Percentiles rank a stretch among this genome's conserved stretches.
Evolutionary conservation across 2,329 filamentous ascomycete genomes (phyloP).

Genomic region (Colletotrichum sublineola): DNA sequence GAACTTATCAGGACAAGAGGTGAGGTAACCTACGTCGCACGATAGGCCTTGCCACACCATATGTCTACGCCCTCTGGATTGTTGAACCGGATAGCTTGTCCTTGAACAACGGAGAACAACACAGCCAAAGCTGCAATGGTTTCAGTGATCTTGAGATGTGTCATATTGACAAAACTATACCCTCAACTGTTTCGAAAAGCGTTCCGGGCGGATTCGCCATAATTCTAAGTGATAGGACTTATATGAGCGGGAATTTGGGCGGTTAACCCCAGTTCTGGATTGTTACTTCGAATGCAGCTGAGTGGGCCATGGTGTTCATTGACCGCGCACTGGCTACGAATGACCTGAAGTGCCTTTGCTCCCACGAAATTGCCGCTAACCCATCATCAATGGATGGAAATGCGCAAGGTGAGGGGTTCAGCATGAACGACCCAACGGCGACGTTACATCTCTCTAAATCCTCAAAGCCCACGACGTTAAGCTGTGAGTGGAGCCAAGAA

Average conservation of each 20-base stretch:
- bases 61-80: conserved; percentile 38
- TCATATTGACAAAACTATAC: not conserved
- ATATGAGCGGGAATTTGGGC: conserved; percentile 7
- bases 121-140: conserved; percentile 6
- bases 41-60: conserved; percentile 40
- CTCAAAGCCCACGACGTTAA: not conserved
- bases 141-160: not conserved
- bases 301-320: not conserved
- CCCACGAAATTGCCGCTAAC: not conserved
- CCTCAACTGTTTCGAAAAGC: not conserved
- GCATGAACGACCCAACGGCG: conserved; percentile 7
- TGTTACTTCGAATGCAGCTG: conserved; percentile 4
- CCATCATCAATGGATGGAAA: conserved; percentile 6
- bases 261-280: not conserved
- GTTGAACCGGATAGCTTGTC: conserved; percentile 34
- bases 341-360: not conserved
- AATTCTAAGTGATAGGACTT: not conserved
- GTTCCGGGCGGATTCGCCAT: not conserved
- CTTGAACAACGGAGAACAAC: not conserved
- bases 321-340: not conserved
- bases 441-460: conserved; percentile 38
- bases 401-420: conserved; percentile 6
- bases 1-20: not conserved
- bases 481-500: not conserved
- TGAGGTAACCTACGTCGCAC: conserved; percentile 20